phyloP scores from a whole-genome alignment of 306 rosid genomes.

The Hylodesmum podocarpum region DNA sequence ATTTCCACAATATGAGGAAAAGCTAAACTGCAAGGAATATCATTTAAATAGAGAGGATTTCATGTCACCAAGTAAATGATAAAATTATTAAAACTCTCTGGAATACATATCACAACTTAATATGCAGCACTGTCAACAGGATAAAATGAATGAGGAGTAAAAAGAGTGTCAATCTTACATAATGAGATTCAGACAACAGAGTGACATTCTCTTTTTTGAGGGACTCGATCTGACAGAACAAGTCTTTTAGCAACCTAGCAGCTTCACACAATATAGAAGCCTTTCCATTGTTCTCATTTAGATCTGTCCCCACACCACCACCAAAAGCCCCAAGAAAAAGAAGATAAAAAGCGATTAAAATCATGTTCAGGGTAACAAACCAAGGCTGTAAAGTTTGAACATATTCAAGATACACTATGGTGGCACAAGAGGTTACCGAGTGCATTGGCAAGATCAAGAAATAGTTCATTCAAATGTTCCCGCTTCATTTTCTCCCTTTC shows the following conservation, averaged over 20 bases:
- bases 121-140: slow-evolving; percentile 2
- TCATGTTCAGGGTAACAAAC: slow-evolving; percentile 9
- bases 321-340: slow-evolving; percentile 9
- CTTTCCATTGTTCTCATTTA: slow-evolving; percentile 70
- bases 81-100: not conserved
- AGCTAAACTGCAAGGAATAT: not conserved
- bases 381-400: not conserved
- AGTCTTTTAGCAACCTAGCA: slow-evolving; percentile 62
- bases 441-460: slow-evolving; percentile 72
- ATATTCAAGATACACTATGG: not conserved
- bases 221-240: slow-evolving; percentile 60
- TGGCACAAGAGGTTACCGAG: slow-evolving; percentile 59
- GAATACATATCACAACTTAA: slow-evolving; percentile 1
- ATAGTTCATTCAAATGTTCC: slow-evolving; percentile 79
- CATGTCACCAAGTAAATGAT: slow-evolving; percentile 6
- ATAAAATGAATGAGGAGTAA: not conserved
- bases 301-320: slow-evolving; percentile 39
- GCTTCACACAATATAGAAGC: slow-evolving; percentile 68
- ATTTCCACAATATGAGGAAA: slow-evolving; percentile 11
- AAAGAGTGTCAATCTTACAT: slow-evolving; percentile 51
- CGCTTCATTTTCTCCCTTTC: slow-evolving; percentile 97
- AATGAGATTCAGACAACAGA: slow-evolving; percentile 66
- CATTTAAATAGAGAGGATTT: slow-evolving; percentile 15
- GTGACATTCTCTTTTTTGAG: slow-evolving; percentile 65
- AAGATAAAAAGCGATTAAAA: not conserved